Evolutionary conservation across 768 basidiomycete species (phyloP).

Genomic region (Clitopilus passeckerianus): DNA sequence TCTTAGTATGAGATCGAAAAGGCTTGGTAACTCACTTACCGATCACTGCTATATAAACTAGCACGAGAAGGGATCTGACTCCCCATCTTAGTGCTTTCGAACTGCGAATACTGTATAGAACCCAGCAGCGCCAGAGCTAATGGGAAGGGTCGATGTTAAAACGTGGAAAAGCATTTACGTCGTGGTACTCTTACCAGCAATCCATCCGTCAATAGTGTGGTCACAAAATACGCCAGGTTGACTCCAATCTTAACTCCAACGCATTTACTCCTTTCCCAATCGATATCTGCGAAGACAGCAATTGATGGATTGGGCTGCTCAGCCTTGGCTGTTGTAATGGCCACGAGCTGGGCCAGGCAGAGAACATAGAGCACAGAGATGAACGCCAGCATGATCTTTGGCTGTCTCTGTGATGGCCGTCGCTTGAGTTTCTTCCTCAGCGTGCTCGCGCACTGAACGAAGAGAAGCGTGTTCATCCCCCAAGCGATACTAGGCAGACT

Average conservation of each 20-base stretch:
- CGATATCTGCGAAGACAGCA: not conserved
- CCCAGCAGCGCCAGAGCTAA: not conserved
- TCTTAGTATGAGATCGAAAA: not conserved
- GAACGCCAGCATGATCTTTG: not conserved
- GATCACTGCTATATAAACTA: not conserved
- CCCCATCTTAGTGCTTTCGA: not conserved
- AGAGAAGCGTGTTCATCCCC: not conserved
- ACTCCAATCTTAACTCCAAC: not conserved
- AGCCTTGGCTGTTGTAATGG: not conserved
- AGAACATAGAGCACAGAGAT: not conserved
- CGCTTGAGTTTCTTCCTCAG: not conserved
- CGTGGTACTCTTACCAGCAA: not conserved
- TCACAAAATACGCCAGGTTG: not conserved
- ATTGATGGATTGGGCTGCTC: not conserved
- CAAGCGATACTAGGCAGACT: not conserved
- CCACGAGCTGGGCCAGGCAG: not conserved
- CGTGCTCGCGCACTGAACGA: not conserved
- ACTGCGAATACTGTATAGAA: not conserved
- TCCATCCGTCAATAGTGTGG: not conserved
- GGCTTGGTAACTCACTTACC: not conserved
- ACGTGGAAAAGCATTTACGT: not conserved
- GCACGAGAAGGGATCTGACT: not conserved
- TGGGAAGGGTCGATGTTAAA: not conserved
- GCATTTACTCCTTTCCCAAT: not conserved
- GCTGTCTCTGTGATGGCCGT: not conserved